Percentiles rank a stretch among this genome's conserved stretches.
These are phyloP conservation scores for Podospora pseudocomata DNA, from an alignment of 495 filamentous ascomycete genomes.

Conservation along the genomic window DNA sequence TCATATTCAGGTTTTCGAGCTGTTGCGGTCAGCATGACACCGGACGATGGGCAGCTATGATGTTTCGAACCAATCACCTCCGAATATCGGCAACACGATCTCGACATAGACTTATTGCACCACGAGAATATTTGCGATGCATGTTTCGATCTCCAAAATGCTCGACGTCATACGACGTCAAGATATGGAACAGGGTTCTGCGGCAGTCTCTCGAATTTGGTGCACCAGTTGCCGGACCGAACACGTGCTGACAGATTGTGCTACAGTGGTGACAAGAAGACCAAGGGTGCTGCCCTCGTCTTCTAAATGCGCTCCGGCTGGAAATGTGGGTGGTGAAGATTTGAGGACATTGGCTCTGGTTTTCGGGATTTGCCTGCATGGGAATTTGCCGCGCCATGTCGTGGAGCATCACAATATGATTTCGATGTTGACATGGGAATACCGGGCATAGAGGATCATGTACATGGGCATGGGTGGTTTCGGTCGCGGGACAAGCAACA, in stretches of 20 bases:
- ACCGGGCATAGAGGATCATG: slow-evolving; percentile 33
- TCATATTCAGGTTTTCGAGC: background rate
- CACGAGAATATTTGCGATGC: background rate
- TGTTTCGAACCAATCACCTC: background rate
- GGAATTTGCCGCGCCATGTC: slow-evolving; percentile 26
- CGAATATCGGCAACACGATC: background rate
- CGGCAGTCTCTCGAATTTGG: slow-evolving; percentile 17
- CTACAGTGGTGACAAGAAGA: slow-evolving; percentile 99
- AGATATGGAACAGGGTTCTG: background rate
- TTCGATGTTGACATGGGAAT: slow-evolving; percentile 33
- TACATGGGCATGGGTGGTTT: slow-evolving; percentile 38
- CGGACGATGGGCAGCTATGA: background rate
- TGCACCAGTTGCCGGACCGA: slow-evolving; percentile 12
- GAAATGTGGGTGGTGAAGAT: slow-evolving; percentile 27
- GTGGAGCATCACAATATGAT: slow-evolving; percentile 26
- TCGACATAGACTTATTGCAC: background rate
- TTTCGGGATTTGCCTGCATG: slow-evolving; percentile 33
- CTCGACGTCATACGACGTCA: background rate
- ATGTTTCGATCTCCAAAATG: background rate
- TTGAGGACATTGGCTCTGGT: slow-evolving; percentile 27
- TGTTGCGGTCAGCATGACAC: background rate
- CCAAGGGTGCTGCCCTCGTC: slow-evolving; percentile 98
- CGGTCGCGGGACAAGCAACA: slow-evolving; percentile 33
- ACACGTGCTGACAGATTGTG: slow-evolving; percentile 22
- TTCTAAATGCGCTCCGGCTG: slow-evolving; percentile 61